phyloP scores from a whole-genome alignment of 257 asterid species.

The Solanum boliviense region DNA sequence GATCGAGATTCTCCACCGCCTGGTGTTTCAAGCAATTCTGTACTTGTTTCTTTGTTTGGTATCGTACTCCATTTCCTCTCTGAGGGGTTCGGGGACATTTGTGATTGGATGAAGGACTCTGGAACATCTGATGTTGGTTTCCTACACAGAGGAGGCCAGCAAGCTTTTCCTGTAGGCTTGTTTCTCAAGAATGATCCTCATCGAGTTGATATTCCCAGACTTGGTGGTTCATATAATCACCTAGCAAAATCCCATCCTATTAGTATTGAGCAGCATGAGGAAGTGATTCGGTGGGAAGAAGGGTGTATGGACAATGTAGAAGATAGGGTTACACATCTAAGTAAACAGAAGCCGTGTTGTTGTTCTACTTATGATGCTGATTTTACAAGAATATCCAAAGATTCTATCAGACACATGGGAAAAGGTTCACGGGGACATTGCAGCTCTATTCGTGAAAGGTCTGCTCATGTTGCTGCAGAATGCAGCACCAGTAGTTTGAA shows the following conservation, averaged over 20 bases:
- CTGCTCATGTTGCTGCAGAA: conserved; percentile 74
- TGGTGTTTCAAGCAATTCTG: conserved; percentile 92
- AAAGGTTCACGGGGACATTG: conserved; percentile 69
- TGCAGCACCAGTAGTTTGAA: conserved; percentile 65
- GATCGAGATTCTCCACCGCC: conserved; percentile 86
- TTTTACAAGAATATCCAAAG: conserved; percentile 41
- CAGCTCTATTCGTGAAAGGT: conserved; percentile 64
- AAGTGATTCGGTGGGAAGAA: conserved; percentile 88
- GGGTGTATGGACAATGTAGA: conserved; percentile 83
- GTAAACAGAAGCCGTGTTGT: conserved; percentile 82
- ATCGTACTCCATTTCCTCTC: conserved; percentile 85
- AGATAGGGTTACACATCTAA: conserved; percentile 56
- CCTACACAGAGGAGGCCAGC: conserved; percentile 91
- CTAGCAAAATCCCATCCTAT: conserved; percentile 49
- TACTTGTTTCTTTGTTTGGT: conserved; percentile 69
- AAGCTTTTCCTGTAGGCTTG: conserved; percentile 64
- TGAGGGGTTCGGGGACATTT: conserved; percentile 66
- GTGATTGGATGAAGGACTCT: conserved; percentile 62
- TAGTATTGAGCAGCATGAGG: conserved; percentile 43
- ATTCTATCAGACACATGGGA: conserved; percentile 31
- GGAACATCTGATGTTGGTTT: conserved; percentile 66
- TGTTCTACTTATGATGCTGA: conserved; percentile 62
- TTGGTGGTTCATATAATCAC: conserved; percentile 86
- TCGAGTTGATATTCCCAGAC: conserved; percentile 75
- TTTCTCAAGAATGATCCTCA: conserved; percentile 79